Percentiles rank a stretch among this genome's conserved stretches.
phyloP scores from a whole-genome alignment of 768 basidiomycete species.

The Neoboletus magnificus region DNA sequence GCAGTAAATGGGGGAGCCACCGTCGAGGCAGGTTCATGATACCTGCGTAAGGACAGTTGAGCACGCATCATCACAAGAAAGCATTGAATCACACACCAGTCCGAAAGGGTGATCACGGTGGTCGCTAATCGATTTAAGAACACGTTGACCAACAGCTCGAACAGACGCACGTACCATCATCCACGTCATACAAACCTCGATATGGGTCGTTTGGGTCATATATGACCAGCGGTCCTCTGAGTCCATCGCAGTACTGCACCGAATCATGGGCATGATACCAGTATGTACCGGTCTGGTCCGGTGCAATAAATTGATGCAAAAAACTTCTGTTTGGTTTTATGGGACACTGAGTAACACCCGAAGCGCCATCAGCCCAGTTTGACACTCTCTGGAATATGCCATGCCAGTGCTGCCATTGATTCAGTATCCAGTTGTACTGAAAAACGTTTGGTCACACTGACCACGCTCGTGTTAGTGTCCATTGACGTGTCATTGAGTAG shows the following conservation, averaged over 20 bases:
- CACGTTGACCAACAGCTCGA: not conserved
- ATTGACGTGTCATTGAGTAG: constrained; percentile 44
- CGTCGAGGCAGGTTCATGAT: constrained; percentile 12
- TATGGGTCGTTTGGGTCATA: constrained; percentile 43
- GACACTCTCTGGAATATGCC: constrained; percentile 43
- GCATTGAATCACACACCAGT: constrained; percentile 8
- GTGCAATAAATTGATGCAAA: constrained; percentile 22
- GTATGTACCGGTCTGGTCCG: constrained; percentile 25
- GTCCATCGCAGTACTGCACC: constrained; percentile 37
- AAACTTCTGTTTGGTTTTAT: constrained; percentile 18
- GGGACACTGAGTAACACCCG: constrained; percentile 36
- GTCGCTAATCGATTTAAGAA: constrained; percentile 16
- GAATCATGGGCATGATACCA: constrained; percentile 38
- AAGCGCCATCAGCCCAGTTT: constrained; percentile 45
- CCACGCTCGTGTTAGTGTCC: constrained; percentile 49
- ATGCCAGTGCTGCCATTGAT: constrained; percentile 49
- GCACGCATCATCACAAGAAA: constrained; percentile 30
- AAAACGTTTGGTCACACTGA: constrained; percentile 23
- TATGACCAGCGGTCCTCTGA: constrained; percentile 34
- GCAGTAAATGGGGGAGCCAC: constrained; percentile 10
- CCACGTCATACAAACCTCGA: constrained; percentile 39
- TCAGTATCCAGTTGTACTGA: not conserved
- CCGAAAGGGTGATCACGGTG: constrained; percentile 44
- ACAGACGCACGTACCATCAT: constrained; percentile 33
- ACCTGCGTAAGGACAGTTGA: constrained; percentile 9